Base-by-base conservation (phyloP, 2,329 filamentous ascomycete species). In the Chrysoporthe puriensis region DNA sequence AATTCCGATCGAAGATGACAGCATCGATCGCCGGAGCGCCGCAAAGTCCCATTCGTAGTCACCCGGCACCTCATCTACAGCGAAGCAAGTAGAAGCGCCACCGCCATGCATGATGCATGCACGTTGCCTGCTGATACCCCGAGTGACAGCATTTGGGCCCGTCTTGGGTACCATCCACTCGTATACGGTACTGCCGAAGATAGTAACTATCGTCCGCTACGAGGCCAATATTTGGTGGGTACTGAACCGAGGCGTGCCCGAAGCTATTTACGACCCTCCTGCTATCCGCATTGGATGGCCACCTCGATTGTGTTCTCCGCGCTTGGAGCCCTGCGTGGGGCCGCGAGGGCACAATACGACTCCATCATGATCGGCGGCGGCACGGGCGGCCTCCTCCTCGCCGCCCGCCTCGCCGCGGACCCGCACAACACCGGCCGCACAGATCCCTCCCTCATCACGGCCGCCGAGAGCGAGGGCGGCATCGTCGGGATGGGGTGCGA, bases 341-440 rank as follows among this genome's bases (percentile, higher is more conserved):
- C 40, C 21, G 42, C 58, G 13, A 18, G 40, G 8, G 58, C 40
- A 26, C 26, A 16, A 16, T 62, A 62, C 34, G 59, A 62, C 42
- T 62, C 66, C 63, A 66, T 86, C 50, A 73, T 88, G 66, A 75
- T 86, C 32, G 85, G 86, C 43, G 85, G 85, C 46, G 85, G 85
- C 7, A 86, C 84, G 7, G 83, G 84, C 16, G 85, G 85, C 18
- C 77, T 87, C n/a, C 80, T 79, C 1, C 76, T 87, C 8, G 83
- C 83, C 11, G 76, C 81, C 9, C 79, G 83, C 0, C 76, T 88
- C 3, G 80, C 81, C 1, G 81, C 84, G 67, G 73, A 82, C 63
- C 69, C 79, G 54, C 64, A 75, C 44, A 67, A 82, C 67, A 74
- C 74, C 4, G 77, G 87, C n/a, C n/a, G 73, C 62, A 75, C 66